Conservation (phyloP, 352 stramenopile genomes). For the Pythium apleroticum region DNA sequence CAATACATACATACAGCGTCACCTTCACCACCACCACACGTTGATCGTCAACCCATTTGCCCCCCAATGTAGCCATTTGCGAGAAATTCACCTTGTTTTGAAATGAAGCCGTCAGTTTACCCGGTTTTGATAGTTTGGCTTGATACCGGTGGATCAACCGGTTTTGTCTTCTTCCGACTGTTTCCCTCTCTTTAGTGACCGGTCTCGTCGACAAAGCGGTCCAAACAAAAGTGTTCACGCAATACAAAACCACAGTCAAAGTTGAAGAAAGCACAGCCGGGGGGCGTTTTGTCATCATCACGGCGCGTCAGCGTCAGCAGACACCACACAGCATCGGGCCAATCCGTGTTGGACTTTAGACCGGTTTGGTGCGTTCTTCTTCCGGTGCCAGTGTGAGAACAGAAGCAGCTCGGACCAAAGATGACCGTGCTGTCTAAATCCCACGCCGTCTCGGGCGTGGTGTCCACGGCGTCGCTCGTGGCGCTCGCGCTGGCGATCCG, state of each 20-base stretch:
- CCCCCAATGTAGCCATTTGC: not conserved
- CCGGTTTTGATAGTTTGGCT: not conserved
- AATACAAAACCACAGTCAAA: slow-evolving; percentile 3
- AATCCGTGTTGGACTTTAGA: not conserved
- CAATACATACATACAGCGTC: not conserved
- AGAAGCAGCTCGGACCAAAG: not conserved
- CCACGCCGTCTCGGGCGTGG: slow-evolving; percentile 36
- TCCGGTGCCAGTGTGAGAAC: slow-evolving; percentile 2
- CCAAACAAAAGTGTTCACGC: slow-evolving; percentile 11
- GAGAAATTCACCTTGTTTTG: not conserved
- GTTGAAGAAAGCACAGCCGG: not conserved
- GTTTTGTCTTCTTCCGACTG: not conserved
- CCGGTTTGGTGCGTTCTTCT: not conserved
- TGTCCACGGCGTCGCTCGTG: slow-evolving; percentile 50
- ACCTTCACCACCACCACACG: not conserved
- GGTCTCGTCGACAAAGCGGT: not conserved
- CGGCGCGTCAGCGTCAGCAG: not conserved
- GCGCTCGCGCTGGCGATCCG: slow-evolving; percentile 65
- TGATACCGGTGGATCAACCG: not conserved
- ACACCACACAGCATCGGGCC: not conserved
- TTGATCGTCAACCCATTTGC: not conserved
- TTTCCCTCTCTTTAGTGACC: not conserved
- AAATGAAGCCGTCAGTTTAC: not conserved
- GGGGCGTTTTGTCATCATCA: not conserved
- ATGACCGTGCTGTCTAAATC: slow-evolving; percentile 71